Percentiles rank a stretch among this genome's conserved stretches.
These are phyloP conservation scores for Anthracocystis panici-leucophaei DNA, from an alignment of 1,284 basidiomycete genomes.

Conservation along the genomic window DNA sequence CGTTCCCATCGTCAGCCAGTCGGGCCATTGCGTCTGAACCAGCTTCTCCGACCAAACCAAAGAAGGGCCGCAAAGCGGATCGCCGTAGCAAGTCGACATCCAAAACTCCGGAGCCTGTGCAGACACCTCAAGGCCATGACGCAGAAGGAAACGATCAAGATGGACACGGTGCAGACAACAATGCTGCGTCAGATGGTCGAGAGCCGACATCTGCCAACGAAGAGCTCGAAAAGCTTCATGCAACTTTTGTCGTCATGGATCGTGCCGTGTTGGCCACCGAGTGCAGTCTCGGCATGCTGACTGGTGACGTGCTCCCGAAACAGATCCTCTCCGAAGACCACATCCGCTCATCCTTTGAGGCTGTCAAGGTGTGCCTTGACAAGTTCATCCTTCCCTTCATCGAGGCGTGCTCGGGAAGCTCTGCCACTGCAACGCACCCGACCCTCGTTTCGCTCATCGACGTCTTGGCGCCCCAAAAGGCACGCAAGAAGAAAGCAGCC, in stretches of 20 bases:
- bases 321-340: constrained; percentile 90
- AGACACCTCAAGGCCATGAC: constrained; percentile 6
- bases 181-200: constrained; percentile 39
- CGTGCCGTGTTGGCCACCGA: constrained; percentile 78
- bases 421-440: constrained; percentile 34
- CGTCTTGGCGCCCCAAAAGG: constrained; percentile 45
- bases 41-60: constrained; percentile 31
- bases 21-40: constrained; percentile 15
- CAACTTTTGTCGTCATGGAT: constrained; percentile 54
- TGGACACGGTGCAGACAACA: background rate
- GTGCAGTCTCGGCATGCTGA: constrained; percentile 81
- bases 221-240: constrained; percentile 70
- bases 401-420: constrained; percentile 74
- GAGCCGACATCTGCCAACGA: constrained; percentile 75
- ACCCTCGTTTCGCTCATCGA: constrained; percentile 68
- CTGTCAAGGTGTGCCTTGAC: constrained; percentile 83
- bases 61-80: constrained; percentile 26
- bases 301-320: constrained; percentile 80
- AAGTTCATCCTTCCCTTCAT: constrained; percentile 87
- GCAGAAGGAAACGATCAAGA: background rate
- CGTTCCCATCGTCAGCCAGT: constrained; percentile 43
- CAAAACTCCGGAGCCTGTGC: constrained; percentile 33
- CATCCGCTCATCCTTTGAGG: constrained; percentile 80
- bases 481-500: constrained; percentile 42
- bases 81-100: constrained; percentile 22